phyloP scores from a whole-genome alignment of 2,329 filamentous ascomycete genomes.

The Orbilia ellipsospora region DNA sequence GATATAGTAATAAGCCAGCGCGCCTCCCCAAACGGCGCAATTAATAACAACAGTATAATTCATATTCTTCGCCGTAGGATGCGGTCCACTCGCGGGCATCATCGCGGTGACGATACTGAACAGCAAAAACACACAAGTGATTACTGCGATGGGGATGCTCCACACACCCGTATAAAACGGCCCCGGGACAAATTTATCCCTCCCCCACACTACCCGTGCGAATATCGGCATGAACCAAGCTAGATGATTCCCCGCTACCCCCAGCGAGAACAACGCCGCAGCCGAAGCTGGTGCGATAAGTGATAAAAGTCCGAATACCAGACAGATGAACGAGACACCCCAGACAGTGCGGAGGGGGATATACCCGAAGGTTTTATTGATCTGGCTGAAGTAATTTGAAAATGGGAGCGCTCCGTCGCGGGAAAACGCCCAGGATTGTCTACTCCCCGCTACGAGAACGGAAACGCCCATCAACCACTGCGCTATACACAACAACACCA shows the following conservation, averaged over 20 bases:
- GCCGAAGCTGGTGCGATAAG: conserved; percentile 71
- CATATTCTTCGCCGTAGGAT: conserved; percentile 68
- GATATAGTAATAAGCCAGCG: conserved; percentile 69
- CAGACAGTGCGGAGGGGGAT: conserved; percentile 71
- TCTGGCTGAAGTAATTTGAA: conserved; percentile 69
- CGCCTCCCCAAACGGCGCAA: conserved; percentile 69
- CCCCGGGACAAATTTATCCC: conserved; percentile 69
- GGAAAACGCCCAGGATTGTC: conserved; percentile 73
- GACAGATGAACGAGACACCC: conserved; percentile 67
- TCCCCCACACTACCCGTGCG: conserved; percentile 69
- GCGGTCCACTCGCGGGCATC: conserved; percentile 70
- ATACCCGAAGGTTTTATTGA: conserved; percentile 68
- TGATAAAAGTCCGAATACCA: conserved; percentile 69
- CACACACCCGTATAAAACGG: conserved; percentile 70
- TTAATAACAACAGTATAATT: conserved; percentile 75
- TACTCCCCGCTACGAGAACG: conserved; percentile 69
- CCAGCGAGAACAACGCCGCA: conserved; percentile 70
- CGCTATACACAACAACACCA: conserved; percentile 71
- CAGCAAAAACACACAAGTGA: conserved; percentile 67
- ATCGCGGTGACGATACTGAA: conserved; percentile 71
- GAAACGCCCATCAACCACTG: conserved; percentile 73
- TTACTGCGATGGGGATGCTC: conserved; percentile 68
- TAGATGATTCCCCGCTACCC: conserved; percentile 71
- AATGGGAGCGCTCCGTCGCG: conserved; percentile 73
- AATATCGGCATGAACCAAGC: conserved; percentile 72